These are phyloP conservation scores for Tuber indicum DNA, from an alignment of 495 filamentous ascomycete species.

Conservation along the genomic window DNA sequence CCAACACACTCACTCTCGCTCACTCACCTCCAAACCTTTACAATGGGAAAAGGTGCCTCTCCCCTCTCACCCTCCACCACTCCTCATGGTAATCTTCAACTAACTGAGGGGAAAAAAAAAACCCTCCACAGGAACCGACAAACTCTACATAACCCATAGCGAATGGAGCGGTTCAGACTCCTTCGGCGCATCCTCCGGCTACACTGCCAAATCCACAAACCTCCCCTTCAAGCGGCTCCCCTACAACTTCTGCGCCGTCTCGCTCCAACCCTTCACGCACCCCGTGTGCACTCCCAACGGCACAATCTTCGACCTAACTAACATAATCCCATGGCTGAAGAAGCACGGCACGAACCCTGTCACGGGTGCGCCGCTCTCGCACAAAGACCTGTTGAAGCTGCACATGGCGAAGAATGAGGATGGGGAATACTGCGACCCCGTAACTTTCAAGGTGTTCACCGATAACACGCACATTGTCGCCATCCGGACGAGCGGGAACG, in stretches of 20 bases:
- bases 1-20: slow-evolving; percentile 7
- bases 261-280: slow-evolving; percentile 81
- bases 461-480: slow-evolving; percentile 97
- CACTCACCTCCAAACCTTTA: slow-evolving; percentile 6
- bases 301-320: slow-evolving; percentile 78
- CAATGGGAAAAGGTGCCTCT: slow-evolving; percentile 47
- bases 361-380: slow-evolving; percentile 67
- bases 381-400: slow-evolving; percentile 80
- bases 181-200: slow-evolving; percentile 50
- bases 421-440: slow-evolving; percentile 88
- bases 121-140: slow-evolving; percentile 51
- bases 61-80: neutral
- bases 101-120: neutral
- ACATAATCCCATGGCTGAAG: slow-evolving; percentile 85
- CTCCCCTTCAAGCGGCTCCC: slow-evolving; percentile 79
- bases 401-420: slow-evolving; percentile 89
- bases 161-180: slow-evolving; percentile 93
- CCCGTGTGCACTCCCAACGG: slow-evolving; percentile 75
- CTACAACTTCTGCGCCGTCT: slow-evolving; percentile 97
- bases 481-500: slow-evolving; percentile 70
- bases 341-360: slow-evolving; percentile 89
- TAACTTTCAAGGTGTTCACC: slow-evolving; percentile 94
- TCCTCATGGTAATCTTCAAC: slow-evolving; percentile 19
- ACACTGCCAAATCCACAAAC: slow-evolving; percentile 45
- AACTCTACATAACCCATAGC: slow-evolving; percentile 70